Base-by-base conservation (phyloP, 140 eudicot species). In the Senecio squalidus region DNA sequence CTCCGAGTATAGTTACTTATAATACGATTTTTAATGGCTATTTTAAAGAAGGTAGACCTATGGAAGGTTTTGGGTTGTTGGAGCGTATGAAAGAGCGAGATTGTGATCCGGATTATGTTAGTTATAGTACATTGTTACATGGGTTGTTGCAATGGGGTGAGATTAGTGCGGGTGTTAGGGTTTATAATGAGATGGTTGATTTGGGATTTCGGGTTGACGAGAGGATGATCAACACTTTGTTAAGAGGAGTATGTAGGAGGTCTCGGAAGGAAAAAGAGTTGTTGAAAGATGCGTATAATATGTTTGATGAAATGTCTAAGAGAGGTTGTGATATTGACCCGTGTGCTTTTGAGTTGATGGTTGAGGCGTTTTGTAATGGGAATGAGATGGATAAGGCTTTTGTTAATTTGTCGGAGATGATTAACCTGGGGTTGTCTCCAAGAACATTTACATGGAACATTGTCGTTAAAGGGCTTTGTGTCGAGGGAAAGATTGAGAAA, bases 121-220 rank as follows among this genome's bases (percentile, higher is more conserved):
- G 74, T 65, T 89, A 85, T 16, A 82, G 80, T 53, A 82, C 97
- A 7, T 75, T 89, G 66, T 70, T 89, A 44, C 95, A 85, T 34
- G 97, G 97, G 57, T 46, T 89, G 81, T 78, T 89, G 39, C 89
- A 89, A 48, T 82, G 95, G 97, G 84, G 94, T 3, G 60, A 75
- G 30, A 58, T 60, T 21, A 56, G n/a, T 20, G 73, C 86, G 1
- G 95, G 74, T 13, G 25, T 85, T 40, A 5, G 33, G 75, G 72
- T 82, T 36, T 85, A 80, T 52, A 66, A 71, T 31, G 85, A 85
- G 59, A 85, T 89, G 95, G 43, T 75, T 11, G 72, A 22, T 30
- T 15, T 46, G 47, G 93, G 87, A 27, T 89, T 73, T 26, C 67
- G 38, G 36, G 87, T 75, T 64, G 87, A 89, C 43, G 94, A 71